Percentiles rank a stretch among this genome's conserved stretches.
phyloP scores from a whole-genome alignment of 1,284 basidiomycete genomes.

The Taiwanofungus camphoratus region DNA sequence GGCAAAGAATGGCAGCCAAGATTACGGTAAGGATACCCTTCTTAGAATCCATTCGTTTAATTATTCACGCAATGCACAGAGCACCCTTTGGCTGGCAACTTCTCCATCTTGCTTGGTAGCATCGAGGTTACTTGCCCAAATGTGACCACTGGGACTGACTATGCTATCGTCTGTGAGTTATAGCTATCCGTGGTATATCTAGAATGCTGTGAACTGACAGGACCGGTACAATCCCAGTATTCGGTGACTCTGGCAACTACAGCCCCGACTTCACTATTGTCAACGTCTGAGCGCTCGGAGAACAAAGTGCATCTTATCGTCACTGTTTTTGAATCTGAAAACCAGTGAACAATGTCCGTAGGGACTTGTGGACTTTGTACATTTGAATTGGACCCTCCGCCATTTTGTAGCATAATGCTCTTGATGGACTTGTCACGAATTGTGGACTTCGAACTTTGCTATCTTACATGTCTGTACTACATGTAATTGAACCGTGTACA shows the following conservation, averaged over 20 bases:
- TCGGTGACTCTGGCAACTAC: conserved; percentile 32
- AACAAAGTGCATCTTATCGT: too few relatives aligned
- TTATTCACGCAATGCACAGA: conserved; percentile 10
- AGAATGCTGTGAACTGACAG: neutral
- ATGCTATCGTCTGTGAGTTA: conserved; percentile 27
- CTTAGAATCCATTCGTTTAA: neutral
- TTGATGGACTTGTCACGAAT: too few relatives aligned
- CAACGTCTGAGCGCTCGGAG: conserved; percentile 13
- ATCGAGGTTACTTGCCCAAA: conserved; percentile 29
- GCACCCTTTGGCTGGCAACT: conserved; percentile 32
- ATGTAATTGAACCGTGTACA: too few relatives aligned
- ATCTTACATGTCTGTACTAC: too few relatives aligned
- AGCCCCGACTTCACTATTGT: conserved; percentile 28
- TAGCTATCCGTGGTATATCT: conserved; percentile 3
- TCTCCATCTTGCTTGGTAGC: conserved; percentile 35
- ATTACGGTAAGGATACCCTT: conserved; percentile 24
- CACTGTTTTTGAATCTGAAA: too few relatives aligned
- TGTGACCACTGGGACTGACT: conserved; percentile 23
- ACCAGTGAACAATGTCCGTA: too few relatives aligned
- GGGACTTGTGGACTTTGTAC: too few relatives aligned
- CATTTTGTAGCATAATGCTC: too few relatives aligned
- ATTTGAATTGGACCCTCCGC: too few relatives aligned
- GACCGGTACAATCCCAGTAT: too few relatives aligned
- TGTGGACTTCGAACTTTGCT: too few relatives aligned
- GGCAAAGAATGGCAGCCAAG: conserved; percentile 29